Conservation (phyloP, 148 eudicot species). For the Chenopodium suecicum region DNA sequence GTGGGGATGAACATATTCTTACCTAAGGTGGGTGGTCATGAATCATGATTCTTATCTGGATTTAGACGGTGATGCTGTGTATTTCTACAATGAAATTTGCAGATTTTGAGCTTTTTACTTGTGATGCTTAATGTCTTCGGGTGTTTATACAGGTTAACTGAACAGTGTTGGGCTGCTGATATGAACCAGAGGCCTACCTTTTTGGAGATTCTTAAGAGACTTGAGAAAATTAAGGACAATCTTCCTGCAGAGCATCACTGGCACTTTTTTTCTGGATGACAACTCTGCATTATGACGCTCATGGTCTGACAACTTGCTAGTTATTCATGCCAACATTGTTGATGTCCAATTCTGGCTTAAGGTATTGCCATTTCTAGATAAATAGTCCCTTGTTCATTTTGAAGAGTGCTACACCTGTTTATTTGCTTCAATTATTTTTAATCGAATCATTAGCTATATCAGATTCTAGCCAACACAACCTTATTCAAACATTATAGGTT, state of each 20-base stretch:
- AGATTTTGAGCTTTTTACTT: not conserved
- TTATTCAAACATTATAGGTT: not conserved
- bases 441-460: conserved; percentile 7
- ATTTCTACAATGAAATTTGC: not conserved
- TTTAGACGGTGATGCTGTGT: not conserved
- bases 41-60: too few species aligned
- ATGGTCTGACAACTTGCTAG: not conserved
- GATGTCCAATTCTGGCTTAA: conserved; percentile 14
- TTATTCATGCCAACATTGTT: not conserved
- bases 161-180: conserved; percentile 82
- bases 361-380: conserved; percentile 13
- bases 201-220: conserved; percentile 81
- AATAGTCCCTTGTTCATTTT: conserved; percentile 11
- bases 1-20: too few species aligned
- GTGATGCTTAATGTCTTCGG: not conserved
- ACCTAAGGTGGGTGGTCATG: too few species aligned
- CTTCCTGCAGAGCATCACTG: conserved; percentile 68
- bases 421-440: conserved; percentile 18
- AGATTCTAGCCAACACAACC: conserved; percentile 11
- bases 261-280: conserved; percentile 66
- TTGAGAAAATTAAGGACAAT: conserved; percentile 70
- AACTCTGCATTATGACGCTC: conserved; percentile 9
- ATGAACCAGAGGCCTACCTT: conserved; percentile 80
- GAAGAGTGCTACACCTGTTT: conserved; percentile 7
- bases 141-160: conserved; percentile 56